phyloP scores from a whole-genome alignment of 495 filamentous ascomycete species.

The Oidiodendron maius region DNA sequence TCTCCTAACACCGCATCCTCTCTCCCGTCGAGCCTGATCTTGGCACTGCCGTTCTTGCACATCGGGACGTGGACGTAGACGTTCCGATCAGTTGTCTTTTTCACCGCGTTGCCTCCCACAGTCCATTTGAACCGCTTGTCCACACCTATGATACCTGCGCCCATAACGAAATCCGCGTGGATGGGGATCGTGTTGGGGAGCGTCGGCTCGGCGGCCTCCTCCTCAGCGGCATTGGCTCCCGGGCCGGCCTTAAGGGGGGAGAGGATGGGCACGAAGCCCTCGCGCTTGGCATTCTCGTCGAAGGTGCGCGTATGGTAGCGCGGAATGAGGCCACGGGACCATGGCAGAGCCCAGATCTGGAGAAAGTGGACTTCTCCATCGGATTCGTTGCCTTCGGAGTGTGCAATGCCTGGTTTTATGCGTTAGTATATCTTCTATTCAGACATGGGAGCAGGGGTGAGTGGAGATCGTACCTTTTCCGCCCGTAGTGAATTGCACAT shows the following conservation, averaged over 20 bases:
- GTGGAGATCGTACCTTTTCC: conserved; percentile 50
- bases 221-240: conserved; percentile 50
- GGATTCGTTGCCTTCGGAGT: conserved; percentile 68
- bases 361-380: conserved; percentile 67
- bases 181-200: conserved; percentile 64
- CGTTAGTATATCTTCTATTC: conserved; percentile 12
- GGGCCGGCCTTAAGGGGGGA: conserved; percentile 60
- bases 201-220: conserved; percentile 50
- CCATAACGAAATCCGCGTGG: conserved; percentile 76
- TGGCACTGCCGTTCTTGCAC: conserved; percentile 64
- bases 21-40: conserved; percentile 45
- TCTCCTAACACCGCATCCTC: conserved; percentile 58
- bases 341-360: conserved; percentile 76
- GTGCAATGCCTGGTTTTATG: conserved; percentile 52
- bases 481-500: conserved; percentile 79
- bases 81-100: conserved; percentile 50
- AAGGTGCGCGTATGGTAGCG: conserved; percentile 66
- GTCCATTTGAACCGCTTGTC: conserved; percentile 52
- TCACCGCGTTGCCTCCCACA: conserved; percentile 43
- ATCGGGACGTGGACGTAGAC: conserved; percentile 73
- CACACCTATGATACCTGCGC: conserved; percentile 57
- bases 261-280: conserved; percentile 62
- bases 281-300: conserved; percentile 59
- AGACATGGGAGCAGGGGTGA: background rate
- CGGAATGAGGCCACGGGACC: conserved; percentile 59